Evolutionary conservation across 108 stramenopile species (phyloP), one percentile per base, ranked within the genome.

Genomic region (Fragilaria crotonensis): DNA sequence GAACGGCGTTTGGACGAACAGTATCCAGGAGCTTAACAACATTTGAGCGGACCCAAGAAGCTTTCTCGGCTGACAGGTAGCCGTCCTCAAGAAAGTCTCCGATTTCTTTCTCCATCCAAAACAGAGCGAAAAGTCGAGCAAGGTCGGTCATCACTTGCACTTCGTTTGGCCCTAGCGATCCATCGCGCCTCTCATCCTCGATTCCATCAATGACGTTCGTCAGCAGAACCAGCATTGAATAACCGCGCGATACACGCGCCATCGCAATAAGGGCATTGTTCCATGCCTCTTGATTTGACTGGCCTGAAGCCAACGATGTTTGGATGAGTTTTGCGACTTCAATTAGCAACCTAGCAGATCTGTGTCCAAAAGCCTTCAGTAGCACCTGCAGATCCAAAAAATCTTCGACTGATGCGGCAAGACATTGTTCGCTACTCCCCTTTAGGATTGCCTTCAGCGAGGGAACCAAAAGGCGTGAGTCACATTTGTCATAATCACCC

Each of bases 1-100:
- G 81, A 45, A 96, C 90, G 5, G 95, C 93, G 59, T 87, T 80
- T 28, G 77, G 84, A 45, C 95, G 87, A 31, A 94, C 73, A n/a
- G 36, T 48, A 26, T 74, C 64, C 59, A 90, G 64, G 23, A 85
- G 54, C 11, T 78, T 56, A n/a, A 87, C 32, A 11, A 83, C 79
- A 54, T 11, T 51, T 2, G 67, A 41, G 1, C 66, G 33, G 25
- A 82, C 77, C 84, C 60, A 82, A 2, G n/a, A 52, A 19, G 65
- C 76, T 25, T 83, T 82, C 19, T 73, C 45, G 25, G 81, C 31
- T 4, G 58, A 31, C 25, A 89, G 19, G 61, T 78, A 89, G 41
- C 80, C 77, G 53, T 85, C 86, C 44, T 85, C 81, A 25, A 89
- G 59, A 66, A 90, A 94, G 54, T 94, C 93, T 2, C 87, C 89